A percentile compares a stretch with the other conserved stretches of the same genome.
Evolutionary conservation across 1,284 basidiomycete genomes (phyloP).

Genomic region (Ceratobasidium sp.): DNA sequence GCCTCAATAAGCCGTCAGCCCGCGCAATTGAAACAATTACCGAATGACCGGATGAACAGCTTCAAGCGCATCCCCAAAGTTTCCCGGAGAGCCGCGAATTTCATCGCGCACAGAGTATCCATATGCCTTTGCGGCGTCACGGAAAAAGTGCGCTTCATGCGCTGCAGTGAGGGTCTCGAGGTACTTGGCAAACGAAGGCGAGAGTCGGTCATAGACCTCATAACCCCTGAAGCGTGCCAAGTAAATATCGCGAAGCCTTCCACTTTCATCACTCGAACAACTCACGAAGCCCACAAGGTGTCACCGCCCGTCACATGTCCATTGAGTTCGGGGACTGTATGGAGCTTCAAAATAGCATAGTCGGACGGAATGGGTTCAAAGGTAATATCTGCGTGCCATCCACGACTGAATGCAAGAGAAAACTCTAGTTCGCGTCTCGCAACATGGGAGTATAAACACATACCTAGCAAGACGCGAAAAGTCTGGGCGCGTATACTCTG

Average conservation of each 20-base stretch:
- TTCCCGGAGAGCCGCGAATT: conserved; percentile 68
- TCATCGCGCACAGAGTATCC: conserved; percentile 55
- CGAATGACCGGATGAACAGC: conserved; percentile 70
- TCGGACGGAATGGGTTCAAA: conserved; percentile 78
- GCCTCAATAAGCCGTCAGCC: background rate
- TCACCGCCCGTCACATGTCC: conserved; percentile 55
- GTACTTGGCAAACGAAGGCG: conserved; percentile 68
- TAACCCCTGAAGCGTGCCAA: conserved; percentile 60
- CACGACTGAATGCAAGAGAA: conserved; percentile 58
- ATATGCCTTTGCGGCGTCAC: conserved; percentile 51
- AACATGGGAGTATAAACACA: background rate
- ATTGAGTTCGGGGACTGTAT: conserved; percentile 64
- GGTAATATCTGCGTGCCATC: conserved; percentile 76
- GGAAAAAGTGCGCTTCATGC: conserved; percentile 69
- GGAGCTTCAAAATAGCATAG: conserved; percentile 73
- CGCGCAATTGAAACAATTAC: background rate
- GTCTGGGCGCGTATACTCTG: conserved; percentile 45
- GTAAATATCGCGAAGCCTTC: background rate
- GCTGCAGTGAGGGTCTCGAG: conserved; percentile 72
- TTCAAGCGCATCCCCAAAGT: conserved; percentile 68
- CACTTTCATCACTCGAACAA: background rate
- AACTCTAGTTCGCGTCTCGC: background rate
- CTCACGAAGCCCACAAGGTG: conserved; percentile 60
- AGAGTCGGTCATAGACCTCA: conserved; percentile 74
- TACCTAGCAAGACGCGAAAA: conserved; percentile 27